A percentile compares a stretch with the other conserved stretches of the same genome.
Conservation (phyloP, 1,284 basidiomycete species). For the Peniophora sp. region DNA sequence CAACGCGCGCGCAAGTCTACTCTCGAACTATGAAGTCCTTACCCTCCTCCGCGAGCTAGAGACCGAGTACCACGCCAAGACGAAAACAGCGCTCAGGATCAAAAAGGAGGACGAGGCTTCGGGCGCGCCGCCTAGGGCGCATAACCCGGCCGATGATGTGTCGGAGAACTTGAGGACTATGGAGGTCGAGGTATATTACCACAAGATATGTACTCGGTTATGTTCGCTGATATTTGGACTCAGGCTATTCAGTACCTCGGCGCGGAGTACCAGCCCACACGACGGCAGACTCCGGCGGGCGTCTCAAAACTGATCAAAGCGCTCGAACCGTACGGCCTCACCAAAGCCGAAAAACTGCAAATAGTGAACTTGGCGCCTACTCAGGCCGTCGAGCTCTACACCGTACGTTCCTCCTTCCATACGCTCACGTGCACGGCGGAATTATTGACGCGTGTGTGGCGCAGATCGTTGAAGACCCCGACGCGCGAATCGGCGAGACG, state of each 20-base stretch:
- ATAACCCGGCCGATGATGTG: constrained; percentile 37
- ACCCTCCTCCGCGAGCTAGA: constrained; percentile 72
- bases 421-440: background rate
- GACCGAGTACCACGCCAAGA: constrained; percentile 57
- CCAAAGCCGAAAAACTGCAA: constrained; percentile 88
- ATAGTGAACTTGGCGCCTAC: constrained; percentile 84
- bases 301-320: constrained; percentile 61
- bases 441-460: no score
- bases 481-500: constrained; percentile 67
- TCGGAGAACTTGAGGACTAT: constrained; percentile 82
- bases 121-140: constrained; percentile 20
- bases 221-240: background rate
- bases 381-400: constrained; percentile 80
- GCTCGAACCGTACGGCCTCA: constrained; percentile 66
- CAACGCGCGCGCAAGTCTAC: constrained; percentile 68
- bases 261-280: constrained; percentile 63
- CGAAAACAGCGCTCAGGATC: constrained; percentile 54
- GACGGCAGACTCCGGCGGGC: constrained; percentile 56
- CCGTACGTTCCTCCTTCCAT: constrained; percentile 46
- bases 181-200: constrained; percentile 71
- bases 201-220: constrained; percentile 1
- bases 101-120: constrained; percentile 63
- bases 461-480: constrained; percentile 86
- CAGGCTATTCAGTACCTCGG: constrained; percentile 82
- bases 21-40: constrained; percentile 85